Evolutionary conservation across 148 eudicot genomes (phyloP), one percentile per base, ranked within the genome.

Genomic region (Fallopia convolvulus): DNA sequence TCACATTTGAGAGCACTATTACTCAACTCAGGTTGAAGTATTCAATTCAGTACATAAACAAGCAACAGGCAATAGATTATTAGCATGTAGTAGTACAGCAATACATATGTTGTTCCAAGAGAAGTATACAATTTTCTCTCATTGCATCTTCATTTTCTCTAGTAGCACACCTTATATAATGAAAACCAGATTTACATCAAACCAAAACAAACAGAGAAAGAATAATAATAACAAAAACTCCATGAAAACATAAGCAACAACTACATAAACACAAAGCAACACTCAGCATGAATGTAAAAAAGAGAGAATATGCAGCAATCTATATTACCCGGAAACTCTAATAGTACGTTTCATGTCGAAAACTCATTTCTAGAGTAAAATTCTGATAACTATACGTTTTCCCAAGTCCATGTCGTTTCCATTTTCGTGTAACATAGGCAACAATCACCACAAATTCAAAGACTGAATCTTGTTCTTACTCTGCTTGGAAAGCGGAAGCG

Each of bases 401-500:
- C 42, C 42, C 6, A 6, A 0, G 42, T 40, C 46, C 9, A 42
- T 5, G 6, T 42, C 46, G 9, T 42, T 36, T 36, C 39, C 9
- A 9, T 42, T 42, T 42, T 8, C 46, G 9, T 44, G 47, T 44
- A 44, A 6, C 47, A 44, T 9, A 44, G 56, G 33, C 36, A 23
- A 36, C 33, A 61, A 36, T 36, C 81, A 85, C 87, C 87, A 80
- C 41, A 53, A 72, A 79, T 85, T 85, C 15, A 81, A 77, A 72
- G 80, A 77, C 71, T 81, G 86, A 40, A 72, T 46, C 13, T 78
- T 87, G 88, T 52, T 83, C 90, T 86, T 91, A 55, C 80, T 82
- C 44, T 86, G 84, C 74, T 81, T 92, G 0, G 92, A 77, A 77
- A 81, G 46, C 12, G 97, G 89, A 63, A 90, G 86, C 13, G 92